phyloP scores from a whole-genome alignment of 2,329 filamentous ascomycete genomes.

The Lasiodiplodia citricola region DNA sequence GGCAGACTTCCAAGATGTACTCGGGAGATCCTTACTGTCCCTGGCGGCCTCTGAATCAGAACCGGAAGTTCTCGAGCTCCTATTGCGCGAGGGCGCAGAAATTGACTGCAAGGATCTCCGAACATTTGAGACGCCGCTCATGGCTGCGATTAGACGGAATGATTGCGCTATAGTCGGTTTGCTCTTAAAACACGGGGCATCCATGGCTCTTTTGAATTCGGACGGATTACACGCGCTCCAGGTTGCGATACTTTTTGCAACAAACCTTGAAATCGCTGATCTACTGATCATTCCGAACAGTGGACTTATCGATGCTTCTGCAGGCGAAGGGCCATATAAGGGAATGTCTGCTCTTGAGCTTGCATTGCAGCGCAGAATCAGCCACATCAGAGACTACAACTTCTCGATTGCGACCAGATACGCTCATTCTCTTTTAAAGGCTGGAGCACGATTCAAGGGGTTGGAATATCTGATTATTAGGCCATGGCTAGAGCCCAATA shows the following conservation, averaged over 20 bases:
- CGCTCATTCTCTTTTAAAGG: not conserved
- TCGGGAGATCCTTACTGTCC: slow-evolving; percentile 5
- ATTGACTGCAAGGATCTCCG: not conserved
- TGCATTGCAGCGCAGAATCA: not conserved
- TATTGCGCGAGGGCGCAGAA: not conserved
- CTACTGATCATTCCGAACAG: not conserved
- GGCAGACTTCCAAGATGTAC: not conserved
- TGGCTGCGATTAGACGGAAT: not conserved
- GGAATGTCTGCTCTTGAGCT: not conserved
- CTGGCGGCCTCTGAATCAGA: not conserved
- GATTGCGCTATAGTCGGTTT: not conserved
- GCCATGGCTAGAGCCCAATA: not conserved
- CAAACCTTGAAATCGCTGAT: not conserved
- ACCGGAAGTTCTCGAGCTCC: not conserved
- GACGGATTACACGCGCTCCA: not conserved
- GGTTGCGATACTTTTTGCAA: not conserved
- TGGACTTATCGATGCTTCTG: not conserved
- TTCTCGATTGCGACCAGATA: not conserved
- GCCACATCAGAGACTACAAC: not conserved
- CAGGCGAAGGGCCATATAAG: not conserved
- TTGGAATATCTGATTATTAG: not conserved
- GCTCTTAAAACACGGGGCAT: not conserved
- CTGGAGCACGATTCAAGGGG: not conserved
- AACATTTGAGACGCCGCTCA: not conserved
- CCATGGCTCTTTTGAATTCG: not conserved